phyloP scores from a whole-genome alignment of 129 eudicot genomes.

The Arctium lappa region DNA sequence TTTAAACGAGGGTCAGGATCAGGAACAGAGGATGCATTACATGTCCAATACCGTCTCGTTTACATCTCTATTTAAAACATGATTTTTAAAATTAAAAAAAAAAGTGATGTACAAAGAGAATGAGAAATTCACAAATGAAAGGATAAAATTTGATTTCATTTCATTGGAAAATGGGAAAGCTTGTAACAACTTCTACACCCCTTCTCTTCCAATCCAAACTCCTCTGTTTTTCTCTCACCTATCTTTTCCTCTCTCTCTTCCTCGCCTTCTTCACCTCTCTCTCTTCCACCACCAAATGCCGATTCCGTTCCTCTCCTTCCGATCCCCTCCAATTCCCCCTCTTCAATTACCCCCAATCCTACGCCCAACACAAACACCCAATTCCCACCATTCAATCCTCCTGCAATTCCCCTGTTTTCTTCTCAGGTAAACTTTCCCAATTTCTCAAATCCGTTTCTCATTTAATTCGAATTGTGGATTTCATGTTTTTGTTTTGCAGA shows the following conservation, averaged over 20 bases:
- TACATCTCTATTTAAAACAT: too few species aligned
- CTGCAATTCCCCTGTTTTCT: constrained; percentile 75
- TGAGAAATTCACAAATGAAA: not conserved
- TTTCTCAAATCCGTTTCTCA: not conserved
- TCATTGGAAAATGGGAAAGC: constrained; percentile 27
- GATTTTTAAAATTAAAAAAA: too few species aligned
- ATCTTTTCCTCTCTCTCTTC: constrained; percentile 54
- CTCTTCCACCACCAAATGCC: constrained; percentile 73
- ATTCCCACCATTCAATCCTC: constrained; percentile 57
- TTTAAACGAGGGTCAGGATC: too few species aligned
- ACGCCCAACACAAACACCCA: constrained; percentile 68
- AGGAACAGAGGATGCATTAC: too few species aligned
- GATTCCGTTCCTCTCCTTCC: constrained; percentile 58
- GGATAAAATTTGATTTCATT: not conserved
- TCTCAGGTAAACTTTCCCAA: constrained; percentile 39
- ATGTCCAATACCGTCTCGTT: too few species aligned
- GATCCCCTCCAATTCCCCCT: constrained; percentile 69
- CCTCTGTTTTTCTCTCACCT: constrained; percentile 65
- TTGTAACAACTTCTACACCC: constrained; percentile 39
- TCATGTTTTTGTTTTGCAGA: constrained; percentile 30
- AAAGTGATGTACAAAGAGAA: not conserved
- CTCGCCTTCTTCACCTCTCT: constrained; percentile 44
- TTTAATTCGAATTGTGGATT: not conserved
- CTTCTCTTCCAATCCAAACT: constrained; percentile 70
- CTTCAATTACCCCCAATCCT: constrained; percentile 70